phyloP scores from a whole-genome alignment of 345 rosid genomes.

The Syzygium grande region DNA sequence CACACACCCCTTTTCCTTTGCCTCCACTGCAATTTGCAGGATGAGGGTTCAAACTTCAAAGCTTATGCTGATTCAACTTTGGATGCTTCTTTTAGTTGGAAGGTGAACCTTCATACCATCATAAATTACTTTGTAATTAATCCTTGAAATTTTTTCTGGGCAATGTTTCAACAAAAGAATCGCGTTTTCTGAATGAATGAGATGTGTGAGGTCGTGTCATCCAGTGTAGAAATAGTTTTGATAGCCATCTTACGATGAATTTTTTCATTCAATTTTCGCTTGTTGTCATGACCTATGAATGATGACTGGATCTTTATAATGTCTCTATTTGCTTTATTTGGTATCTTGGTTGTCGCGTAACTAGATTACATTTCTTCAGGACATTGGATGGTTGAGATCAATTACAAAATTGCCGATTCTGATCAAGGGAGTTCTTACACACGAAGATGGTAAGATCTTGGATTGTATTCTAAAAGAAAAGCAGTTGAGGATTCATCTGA shows the following conservation, averaged over 20 bases:
- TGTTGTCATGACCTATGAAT: neutral
- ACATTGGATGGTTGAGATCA: slow-evolving; percentile 71
- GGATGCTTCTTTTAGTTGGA: slow-evolving; percentile 72
- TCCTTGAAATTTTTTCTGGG: neutral
- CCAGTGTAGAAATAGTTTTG: neutral
- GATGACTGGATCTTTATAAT: neutral
- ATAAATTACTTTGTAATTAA: too few species aligned
- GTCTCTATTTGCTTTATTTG: neutral
- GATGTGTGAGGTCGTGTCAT: neutral
- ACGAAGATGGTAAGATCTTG: slow-evolving; percentile 61
- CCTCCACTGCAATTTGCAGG: slow-evolving; percentile 16
- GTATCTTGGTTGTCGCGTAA: neutral
- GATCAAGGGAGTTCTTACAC: slow-evolving; percentile 71
- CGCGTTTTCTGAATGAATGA: neutral
- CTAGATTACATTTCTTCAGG: slow-evolving; percentile 29
- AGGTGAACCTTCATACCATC: slow-evolving; percentile 29
- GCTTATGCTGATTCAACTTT: slow-evolving; percentile 26
- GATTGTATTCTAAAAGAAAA: neutral
- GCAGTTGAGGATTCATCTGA: neutral
- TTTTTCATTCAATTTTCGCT: neutral
- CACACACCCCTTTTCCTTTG: neutral
- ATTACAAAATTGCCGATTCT: slow-evolving; percentile 66
- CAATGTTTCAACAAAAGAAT: neutral
- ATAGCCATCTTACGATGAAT: neutral
- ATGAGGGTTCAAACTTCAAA: slow-evolving; percentile 51